Evolutionary conservation across 202 grass and related monocot genomes (phyloP).

Genomic region (Setaria viridis): DNA sequence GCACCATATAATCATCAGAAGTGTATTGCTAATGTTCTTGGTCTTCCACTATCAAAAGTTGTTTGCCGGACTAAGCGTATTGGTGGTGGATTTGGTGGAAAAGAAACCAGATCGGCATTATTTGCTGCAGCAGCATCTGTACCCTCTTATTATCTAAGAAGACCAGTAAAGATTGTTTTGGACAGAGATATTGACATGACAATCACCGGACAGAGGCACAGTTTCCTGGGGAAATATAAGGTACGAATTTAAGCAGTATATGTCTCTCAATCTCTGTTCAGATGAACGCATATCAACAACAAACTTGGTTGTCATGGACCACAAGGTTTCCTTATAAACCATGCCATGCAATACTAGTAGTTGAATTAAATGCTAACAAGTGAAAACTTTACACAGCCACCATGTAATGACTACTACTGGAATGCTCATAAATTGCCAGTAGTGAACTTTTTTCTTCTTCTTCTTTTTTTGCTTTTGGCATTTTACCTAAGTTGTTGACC

Average conservation of each 20-base stretch:
- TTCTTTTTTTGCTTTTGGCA: background rate
- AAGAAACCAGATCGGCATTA: constrained; percentile 87
- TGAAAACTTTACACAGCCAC: too few species aligned
- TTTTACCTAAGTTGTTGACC: constrained; percentile 25
- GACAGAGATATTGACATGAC: constrained; percentile 92
- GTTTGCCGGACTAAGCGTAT: constrained; percentile 92
- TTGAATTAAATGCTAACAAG: too few species aligned
- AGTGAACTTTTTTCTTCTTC: too few species aligned
- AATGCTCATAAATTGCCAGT: too few species aligned
- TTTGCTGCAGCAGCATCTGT: constrained; percentile 80
- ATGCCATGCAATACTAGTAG: too few species aligned
- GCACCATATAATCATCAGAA: constrained; percentile 76
- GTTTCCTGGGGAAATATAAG: constrained; percentile 95
- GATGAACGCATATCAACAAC: too few species aligned
- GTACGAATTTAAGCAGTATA: constrained; percentile 46
- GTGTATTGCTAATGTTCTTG: constrained; percentile 68
- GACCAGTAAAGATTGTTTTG: constrained; percentile 83
- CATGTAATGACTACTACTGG: too few species aligned
- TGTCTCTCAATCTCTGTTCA: background rate
- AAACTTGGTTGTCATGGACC: too few species aligned
- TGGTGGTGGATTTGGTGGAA: constrained; percentile 96
- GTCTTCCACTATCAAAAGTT: constrained; percentile 82
- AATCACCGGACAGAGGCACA: constrained; percentile 78
- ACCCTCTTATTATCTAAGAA: constrained; percentile 69
- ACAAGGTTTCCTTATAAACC: too few species aligned